Evolutionary conservation across 2,329 filamentous ascomycete genomes (phyloP), one percentile per base, ranked within the genome.

Genomic region (Colletotrichum eremochloae): DNA sequence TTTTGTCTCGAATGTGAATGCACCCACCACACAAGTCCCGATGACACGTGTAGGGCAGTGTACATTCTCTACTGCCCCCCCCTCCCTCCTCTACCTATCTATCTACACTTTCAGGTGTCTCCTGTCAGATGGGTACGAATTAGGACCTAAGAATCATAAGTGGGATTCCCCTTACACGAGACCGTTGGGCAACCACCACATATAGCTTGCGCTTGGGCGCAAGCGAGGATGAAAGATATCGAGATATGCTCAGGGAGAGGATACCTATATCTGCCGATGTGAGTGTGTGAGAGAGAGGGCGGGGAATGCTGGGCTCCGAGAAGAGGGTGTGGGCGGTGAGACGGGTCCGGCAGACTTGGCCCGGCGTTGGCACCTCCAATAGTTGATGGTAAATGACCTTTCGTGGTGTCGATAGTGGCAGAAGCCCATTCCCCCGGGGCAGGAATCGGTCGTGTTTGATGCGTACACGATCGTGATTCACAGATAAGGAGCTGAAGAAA

Each of bases 261-360:
- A 60, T 52, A 24, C 24, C 24, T 24, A 33, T 53, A 60, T 44
- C 44, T 46, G 6, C 3, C 24, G 63, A 53, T 48, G 42, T 8
- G 40, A n/a, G 44, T 1, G 42, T 3, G 42, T 14, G 42, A 1
- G 42, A 18, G 15, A 44, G 15, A n/a, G 44, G 9, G 44, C n/a
- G 20, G n/a, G n/a, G 60, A 53, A 63, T 53, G 38, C 42, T 18
- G 12, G n/a, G 44, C 44, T 46, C 14, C n/a, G 48, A 31, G 31
- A 42, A 69, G 53, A 64, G 44, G 69, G 69, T 72, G 69, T 72
- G 60, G 6, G 12, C 15, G 53, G 60, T 64, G 60, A 69, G 65
- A 61, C 66, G 44, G 65, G 55, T 38, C 57, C 58, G 46, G 58
- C 60, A 29, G 65, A n/a, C 52, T 31, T 44, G 48, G 58, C 20